Evolutionary conservation across 768 basidiomycete species (phyloP), one percentile per base, ranked within the genome.

Genomic region (Ramaria sp.): DNA sequence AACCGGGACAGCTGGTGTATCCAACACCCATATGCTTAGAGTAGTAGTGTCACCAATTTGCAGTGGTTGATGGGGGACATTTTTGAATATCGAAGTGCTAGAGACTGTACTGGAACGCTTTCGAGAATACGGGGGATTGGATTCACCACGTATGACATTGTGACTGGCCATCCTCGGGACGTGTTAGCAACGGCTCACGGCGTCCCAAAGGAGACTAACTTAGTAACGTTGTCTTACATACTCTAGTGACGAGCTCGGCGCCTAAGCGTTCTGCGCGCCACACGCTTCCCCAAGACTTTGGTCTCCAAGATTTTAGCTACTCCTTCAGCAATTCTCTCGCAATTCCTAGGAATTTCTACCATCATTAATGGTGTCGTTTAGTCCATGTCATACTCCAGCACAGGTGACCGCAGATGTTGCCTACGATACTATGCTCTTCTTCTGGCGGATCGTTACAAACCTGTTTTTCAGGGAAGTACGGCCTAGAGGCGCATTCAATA

Each of bases 381-480:
- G 17, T 15, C 54, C 52, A 49, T 39, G 62, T 60, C 51, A 41
- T 4, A 43, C n/a, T 4, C 30, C 49, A 30, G 38, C 53, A 30
- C 22, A 59, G 45, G 59, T 48, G 31, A 41, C 48, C 13, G 34
- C 62, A 17, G 67, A 68, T 60, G 56, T 71, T 51, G 64, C 73
- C 62, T 93, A 92, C 67, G 87, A 92, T 66, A 74, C 81, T 27
- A 82, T 83, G 41, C 81, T 95, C 69, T 67, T 88, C 48, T 91
- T 95, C 71, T 95, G 89, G 90, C 74, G 86, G 57, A 74, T 78
- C 2, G 78, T 95, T 57, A 91, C 88, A 61, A 88, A 88, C 71
- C 84, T 98, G 63, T 98, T 98, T 78, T 98, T 98, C 75, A 77
- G 95, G 62, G 95, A 98, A 72, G 85, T 97, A 64, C 79, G 95